Conservation (phyloP, 2,329 filamentous ascomycete genomes). For the Aspergillus pseudoterreus region DNA sequence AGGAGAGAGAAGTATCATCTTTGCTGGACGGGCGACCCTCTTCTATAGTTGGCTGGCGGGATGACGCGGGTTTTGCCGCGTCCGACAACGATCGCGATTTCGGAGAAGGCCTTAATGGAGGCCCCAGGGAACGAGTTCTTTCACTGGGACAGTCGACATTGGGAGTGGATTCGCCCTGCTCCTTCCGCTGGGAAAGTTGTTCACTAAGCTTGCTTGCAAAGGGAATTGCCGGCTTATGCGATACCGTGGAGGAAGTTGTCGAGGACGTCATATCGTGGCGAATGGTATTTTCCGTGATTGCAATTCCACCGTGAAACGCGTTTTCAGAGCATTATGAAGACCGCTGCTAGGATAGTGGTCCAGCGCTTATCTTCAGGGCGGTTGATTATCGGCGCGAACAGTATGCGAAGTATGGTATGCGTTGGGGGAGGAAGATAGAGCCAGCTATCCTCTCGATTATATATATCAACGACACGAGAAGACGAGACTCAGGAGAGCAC, state of each 20-base stretch:
- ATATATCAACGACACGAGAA: not conserved
- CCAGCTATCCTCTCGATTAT: not conserved
- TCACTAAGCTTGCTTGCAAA: constrained; percentile 38
- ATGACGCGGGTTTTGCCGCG: constrained; percentile 56
- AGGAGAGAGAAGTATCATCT: constrained; percentile 60
- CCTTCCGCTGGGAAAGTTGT: constrained; percentile 28
- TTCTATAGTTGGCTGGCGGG: constrained; percentile 57
- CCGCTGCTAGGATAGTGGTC: not conserved
- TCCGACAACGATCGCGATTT: constrained; percentile 66
- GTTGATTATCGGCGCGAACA: too few species aligned
- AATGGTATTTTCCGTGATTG: not conserved
- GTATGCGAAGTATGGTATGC: not conserved
- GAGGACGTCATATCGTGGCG: constrained; percentile 19
- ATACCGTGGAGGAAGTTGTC: constrained; percentile 16
- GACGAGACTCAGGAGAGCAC: not conserved
- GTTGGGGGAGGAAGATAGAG: not conserved
- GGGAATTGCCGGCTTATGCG: constrained; percentile 18
- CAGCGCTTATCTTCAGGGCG: not conserved
- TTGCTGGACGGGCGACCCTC: constrained; percentile 56
- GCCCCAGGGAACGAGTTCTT: constrained; percentile 16
- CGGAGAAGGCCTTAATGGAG: constrained; percentile 28
- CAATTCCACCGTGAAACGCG: not conserved
- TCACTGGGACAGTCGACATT: constrained; percentile 9
- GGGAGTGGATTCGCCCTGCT: constrained; percentile 14
- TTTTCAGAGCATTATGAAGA: constrained; percentile 6